Evolutionary conservation across 2,329 filamentous ascomycete species (phyloP), one percentile per base, ranked within the genome.

Genomic region (Fusarium scirpi): DNA sequence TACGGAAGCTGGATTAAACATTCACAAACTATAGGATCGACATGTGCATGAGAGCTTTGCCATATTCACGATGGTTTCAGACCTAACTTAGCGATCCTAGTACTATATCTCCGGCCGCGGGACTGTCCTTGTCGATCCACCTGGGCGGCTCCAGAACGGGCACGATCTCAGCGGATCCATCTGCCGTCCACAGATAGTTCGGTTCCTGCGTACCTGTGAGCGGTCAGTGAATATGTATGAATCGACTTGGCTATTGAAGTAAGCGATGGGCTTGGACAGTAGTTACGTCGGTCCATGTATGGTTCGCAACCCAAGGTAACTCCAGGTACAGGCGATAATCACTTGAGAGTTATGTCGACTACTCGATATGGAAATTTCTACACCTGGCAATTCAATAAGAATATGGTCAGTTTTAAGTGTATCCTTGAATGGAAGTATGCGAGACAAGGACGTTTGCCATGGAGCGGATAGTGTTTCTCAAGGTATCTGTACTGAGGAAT

Each of bases 21-120:
- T 22, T 27, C 22, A 22, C 27, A 41, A 49, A 67, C 38, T 55
- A 53, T 43, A 15, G 12, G 44, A 25, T 41, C 30, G 16, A 48
- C 24, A 24, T 55, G 45, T 55, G 54, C 58, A 68, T 60, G 46
- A 58, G 49, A 70, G 52, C 48, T 54, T 68, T 12, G 55, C 67
- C 67, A 68, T 64, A 45, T 62, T 45, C 52, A 69, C 45, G 67
- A 69, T 70, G 63, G 49, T 58, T 51, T 70, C 63, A 69, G 53
- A 71, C 65, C 68, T 61, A 48, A 71, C 69, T 65, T 61, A 65
- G 30, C 55, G 44, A 54, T 48, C 68, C 68, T 68, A 61, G 68
- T 45, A 58, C 64, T 56, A 57, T 56, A 24, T 38, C 55, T 45
- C 46, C 56, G 59, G 44, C 47, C 59, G 52, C 34, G 58, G 68